Evolutionary conservation across 257 asterid genomes (phyloP).

Genomic region (Forsythia suspensa): DNA sequence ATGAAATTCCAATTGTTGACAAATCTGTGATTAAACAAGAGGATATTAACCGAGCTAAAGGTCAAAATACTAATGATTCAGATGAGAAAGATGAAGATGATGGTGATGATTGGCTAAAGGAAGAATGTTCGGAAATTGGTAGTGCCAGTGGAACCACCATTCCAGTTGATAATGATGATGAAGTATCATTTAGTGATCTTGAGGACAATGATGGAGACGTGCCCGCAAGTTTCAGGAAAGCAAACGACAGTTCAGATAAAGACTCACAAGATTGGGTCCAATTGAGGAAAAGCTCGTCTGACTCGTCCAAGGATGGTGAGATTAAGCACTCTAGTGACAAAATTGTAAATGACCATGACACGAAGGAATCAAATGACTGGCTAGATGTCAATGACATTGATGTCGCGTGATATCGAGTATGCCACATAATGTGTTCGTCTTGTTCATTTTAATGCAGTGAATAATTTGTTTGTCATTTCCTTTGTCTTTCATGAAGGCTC

Average conservation of each 20-base stretch:
- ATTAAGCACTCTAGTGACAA: conserved; percentile 25
- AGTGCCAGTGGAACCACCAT: conserved; percentile 41
- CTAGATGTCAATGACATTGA: conserved; percentile 65
- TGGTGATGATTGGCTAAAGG: conserved; percentile 94
- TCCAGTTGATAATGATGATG: conserved; percentile 77
- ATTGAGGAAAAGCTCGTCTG: conserved; percentile 50
- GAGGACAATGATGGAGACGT: conserved; percentile 78
- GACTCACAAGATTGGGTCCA: conserved; percentile 89
- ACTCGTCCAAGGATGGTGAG: conserved; percentile 27
- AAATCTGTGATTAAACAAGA: conserved; percentile 34
- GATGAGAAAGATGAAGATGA: conserved; percentile 69
- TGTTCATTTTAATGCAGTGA: conserved; percentile 27
- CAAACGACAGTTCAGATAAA: conserved; percentile 59
- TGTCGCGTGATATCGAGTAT: conserved; percentile 38
- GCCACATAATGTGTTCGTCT: neutral
- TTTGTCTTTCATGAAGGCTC: conserved; percentile 15
- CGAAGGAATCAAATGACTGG: conserved; percentile 73
- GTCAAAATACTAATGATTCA: conserved; percentile 25
- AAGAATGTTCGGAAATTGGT: conserved; percentile 57
- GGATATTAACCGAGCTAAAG: conserved; percentile 29
- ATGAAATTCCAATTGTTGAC: conserved; percentile 38
- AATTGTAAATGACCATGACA: conserved; percentile 28
- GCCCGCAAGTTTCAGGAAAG: conserved; percentile 50
- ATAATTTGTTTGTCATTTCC: conserved; percentile 23
- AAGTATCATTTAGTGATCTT: conserved; percentile 96